A percentile compares a stretch with the other conserved stretches of the same genome.
phyloP scores from a whole-genome alignment of 1,139 yeast genomes.

The Trichomonascaceae sp. region DNA sequence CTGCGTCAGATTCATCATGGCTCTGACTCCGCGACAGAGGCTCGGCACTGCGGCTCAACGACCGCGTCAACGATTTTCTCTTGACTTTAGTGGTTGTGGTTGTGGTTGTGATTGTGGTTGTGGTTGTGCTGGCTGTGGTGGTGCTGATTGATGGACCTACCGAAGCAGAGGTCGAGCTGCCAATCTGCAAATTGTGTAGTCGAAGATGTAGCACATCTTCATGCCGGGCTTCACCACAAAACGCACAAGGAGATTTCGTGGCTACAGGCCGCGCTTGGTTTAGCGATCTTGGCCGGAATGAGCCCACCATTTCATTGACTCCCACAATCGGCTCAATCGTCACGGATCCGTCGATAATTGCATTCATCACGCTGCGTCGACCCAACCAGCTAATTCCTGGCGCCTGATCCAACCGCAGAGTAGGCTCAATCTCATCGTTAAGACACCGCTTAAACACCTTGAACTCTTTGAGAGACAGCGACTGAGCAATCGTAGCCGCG shows the following conservation, averaged over 20 bases:
- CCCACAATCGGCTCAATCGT: slow-evolving; percentile 82
- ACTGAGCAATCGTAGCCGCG: slow-evolving; percentile 6
- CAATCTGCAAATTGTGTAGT: slow-evolving; percentile 47
- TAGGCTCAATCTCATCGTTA: slow-evolving; percentile 70
- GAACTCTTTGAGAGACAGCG: slow-evolving; percentile 33
- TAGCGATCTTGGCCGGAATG: slow-evolving; percentile 4
- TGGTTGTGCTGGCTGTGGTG: not conserved
- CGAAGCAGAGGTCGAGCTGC: slow-evolving; percentile 11
- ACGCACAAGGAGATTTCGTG: slow-evolving; percentile 55
- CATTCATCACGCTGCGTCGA: slow-evolving; percentile 45
- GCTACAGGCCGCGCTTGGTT: slow-evolving; percentile 52
- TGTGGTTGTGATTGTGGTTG: not conserved
- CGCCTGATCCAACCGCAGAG: slow-evolving; percentile 44
- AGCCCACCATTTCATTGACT: slow-evolving; percentile 41
- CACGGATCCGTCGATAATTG: slow-evolving; percentile 68
- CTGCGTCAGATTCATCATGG: not conserved
- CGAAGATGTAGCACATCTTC: slow-evolving; percentile 67
- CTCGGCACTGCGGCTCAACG: not conserved
- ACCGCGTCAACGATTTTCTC: not conserved
- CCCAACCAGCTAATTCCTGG: slow-evolving; percentile 50
- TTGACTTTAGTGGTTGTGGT: not conserved
- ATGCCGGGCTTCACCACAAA: slow-evolving; percentile 67
- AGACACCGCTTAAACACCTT: slow-evolving; percentile 54
- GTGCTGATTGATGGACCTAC: not conserved
- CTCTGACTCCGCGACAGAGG: not conserved